Conservation (phyloP, 2,329 filamentous ascomycete genomes). For the Fusarium brevicatenulatum region DNA sequence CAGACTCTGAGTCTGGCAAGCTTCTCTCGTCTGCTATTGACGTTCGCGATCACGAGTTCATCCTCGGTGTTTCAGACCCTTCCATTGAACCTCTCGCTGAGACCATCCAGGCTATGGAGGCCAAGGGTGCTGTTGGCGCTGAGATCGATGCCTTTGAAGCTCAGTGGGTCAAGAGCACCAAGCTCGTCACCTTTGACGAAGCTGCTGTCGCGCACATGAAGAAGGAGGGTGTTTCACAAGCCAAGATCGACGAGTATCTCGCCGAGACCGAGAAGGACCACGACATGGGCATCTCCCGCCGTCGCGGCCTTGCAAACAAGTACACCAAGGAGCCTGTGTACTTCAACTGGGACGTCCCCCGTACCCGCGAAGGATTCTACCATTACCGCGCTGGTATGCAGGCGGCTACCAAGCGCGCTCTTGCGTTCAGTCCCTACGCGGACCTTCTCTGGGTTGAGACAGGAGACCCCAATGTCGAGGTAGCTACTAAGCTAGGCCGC, state of each 20-base stretch:
- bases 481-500: slow-evolving; percentile 78
- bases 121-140: slow-evolving; percentile 75
- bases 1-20: slow-evolving; percentile 93
- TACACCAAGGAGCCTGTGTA: slow-evolving; percentile 75
- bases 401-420: slow-evolving; percentile 91
- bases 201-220: slow-evolving; percentile 81
- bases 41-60: slow-evolving; percentile 95
- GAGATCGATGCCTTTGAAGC: slow-evolving; percentile 91
- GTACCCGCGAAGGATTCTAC: slow-evolving; percentile 94
- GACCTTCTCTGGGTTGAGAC: slow-evolving; percentile 99
- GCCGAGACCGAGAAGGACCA: slow-evolving; percentile 69
- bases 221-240: slow-evolving; percentile 69
- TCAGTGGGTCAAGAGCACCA: slow-evolving; percentile 86
- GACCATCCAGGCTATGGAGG: slow-evolving; percentile 89
- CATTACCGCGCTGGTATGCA: slow-evolving; percentile 86
- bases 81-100: slow-evolving; percentile 85
- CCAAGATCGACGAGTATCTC: slow-evolving; percentile 75
- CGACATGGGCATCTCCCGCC: slow-evolving; percentile 80
- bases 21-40: slow-evolving; percentile 92
- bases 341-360: slow-evolving; percentile 92
- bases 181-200: slow-evolving; percentile 91
- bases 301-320: slow-evolving; percentile 75
- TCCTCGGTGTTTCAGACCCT: slow-evolving; percentile 82
- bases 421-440: slow-evolving; percentile 90
- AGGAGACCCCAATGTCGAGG: slow-evolving; percentile 83